Percentiles rank a stretch among this genome's conserved stretches.
Evolutionary conservation across 2,329 filamentous ascomycete species (phyloP).

Genomic region (Xylariaceae sp.): DNA sequence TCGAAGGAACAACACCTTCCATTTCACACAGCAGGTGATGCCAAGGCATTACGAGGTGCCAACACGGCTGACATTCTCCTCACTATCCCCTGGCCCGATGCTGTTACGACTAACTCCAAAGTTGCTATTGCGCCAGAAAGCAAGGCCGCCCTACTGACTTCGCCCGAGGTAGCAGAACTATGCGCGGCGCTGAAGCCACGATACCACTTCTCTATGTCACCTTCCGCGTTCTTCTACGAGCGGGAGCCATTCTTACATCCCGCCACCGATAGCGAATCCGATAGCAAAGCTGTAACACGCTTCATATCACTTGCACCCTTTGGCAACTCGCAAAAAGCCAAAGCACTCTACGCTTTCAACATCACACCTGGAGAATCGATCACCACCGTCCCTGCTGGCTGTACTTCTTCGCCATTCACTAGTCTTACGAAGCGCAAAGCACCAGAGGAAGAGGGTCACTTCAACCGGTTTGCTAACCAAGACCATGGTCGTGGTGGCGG

Average conservation of each 20-base stretch:
- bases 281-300: conserved; percentile 63
- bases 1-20: conserved; percentile 72
- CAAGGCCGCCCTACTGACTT: conserved; percentile 46
- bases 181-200: conserved; percentile 77
- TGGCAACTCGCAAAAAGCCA: conserved; percentile 71
- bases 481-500: conserved; percentile 42
- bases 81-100: conserved; percentile 79
- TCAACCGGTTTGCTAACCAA: conserved; percentile 49
- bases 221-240: conserved; percentile 68
- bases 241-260: conserved; percentile 86
- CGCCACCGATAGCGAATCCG: conserved; percentile 36
- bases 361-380: conserved; percentile 60
- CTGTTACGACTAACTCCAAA: conserved; percentile 64
- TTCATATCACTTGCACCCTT: conserved; percentile 85
- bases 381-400: conserved; percentile 59
- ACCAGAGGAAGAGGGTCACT: conserved; percentile 41
- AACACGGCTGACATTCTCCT: conserved; percentile 80
- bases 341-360: conserved; percentile 72
- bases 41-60: conserved; percentile 67
- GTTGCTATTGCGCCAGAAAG: conserved; percentile 51
- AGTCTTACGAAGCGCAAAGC: conserved; percentile 50
- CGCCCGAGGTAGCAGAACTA: conserved; percentile 70
- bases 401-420: conserved; percentile 69
- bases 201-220: conserved; percentile 77
- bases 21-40: conserved; percentile 71